These are phyloP conservation scores for Globisporangium sylvaticum DNA, from an alignment of 352 stramenopile species.

Conservation along the genomic window DNA sequence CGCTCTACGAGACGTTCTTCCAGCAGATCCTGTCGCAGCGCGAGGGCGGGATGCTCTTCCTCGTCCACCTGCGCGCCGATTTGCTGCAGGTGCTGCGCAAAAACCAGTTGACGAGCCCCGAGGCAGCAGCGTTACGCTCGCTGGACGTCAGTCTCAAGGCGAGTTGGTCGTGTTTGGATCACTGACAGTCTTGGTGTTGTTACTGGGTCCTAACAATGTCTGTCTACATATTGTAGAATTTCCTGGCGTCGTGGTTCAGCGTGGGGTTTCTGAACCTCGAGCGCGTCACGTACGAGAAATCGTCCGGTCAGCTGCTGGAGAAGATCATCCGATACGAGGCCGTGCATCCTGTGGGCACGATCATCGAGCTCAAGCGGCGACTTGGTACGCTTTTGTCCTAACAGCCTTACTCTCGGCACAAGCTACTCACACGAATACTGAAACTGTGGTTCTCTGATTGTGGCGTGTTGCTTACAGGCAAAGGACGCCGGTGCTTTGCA, in stretches of 20 bases:
- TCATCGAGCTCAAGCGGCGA: constrained; percentile 91
- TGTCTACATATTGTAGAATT: constrained; percentile 32
- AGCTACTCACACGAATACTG: not conserved
- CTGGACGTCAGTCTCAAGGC: constrained; percentile 79
- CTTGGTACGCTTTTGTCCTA: constrained; percentile 43
- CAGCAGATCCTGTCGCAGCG: constrained; percentile 79
- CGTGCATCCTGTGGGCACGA: constrained; percentile 92
- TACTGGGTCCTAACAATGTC: not conserved
- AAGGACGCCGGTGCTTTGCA: constrained; percentile 88
- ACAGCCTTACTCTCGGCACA: not conserved
- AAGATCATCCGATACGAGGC: constrained; percentile 95
- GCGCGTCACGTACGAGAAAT: constrained; percentile 93
- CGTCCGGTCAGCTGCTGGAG: constrained; percentile 90
- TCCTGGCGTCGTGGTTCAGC: constrained; percentile 91
- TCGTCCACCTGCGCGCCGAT: constrained; percentile 74
- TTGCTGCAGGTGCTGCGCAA: constrained; percentile 65
- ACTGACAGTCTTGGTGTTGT: not conserved
- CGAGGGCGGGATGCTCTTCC: constrained; percentile 79
- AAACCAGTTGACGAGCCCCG: constrained; percentile 26
- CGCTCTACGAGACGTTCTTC: constrained; percentile 80
- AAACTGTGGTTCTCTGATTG: not conserved
- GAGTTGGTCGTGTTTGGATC: not conserved
- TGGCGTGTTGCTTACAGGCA: constrained; percentile 21
- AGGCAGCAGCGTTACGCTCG: constrained; percentile 53
- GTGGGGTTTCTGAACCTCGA: constrained; percentile 89